A percentile compares a stretch with the other conserved stretches of the same genome.
phyloP scores from a whole-genome alignment of 768 basidiomycete genomes.

The Agrocybe praecox region DNA sequence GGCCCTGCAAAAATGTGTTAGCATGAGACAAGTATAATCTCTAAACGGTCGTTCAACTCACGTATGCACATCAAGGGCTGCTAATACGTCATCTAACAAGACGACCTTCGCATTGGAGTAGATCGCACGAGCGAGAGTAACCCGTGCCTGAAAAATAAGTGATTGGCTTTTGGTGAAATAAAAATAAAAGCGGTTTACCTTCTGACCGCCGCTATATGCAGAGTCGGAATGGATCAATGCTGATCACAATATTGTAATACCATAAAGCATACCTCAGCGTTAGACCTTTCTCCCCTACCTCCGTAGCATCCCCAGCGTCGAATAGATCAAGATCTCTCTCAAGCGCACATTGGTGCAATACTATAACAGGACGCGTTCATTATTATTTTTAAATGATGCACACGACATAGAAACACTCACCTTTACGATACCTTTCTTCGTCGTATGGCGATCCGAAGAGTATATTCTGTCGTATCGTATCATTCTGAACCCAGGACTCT shows the following conservation, averaged over 20 bases:
- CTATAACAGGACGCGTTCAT: conserved; percentile 27
- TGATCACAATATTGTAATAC: too few species aligned
- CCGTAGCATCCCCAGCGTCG: conserved; percentile 64
- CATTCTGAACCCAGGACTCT: conserved; percentile 85
- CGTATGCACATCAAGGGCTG: conserved; percentile 54
- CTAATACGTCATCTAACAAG: conserved; percentile 74
- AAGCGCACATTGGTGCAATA: conserved; percentile 70
- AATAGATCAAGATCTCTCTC: conserved; percentile 72
- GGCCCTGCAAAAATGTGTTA: conserved; percentile 52
- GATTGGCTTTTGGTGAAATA: not conserved
- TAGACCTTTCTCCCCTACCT: conserved; percentile 70
- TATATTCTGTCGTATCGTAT: conserved; percentile 82
- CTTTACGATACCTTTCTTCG: conserved; percentile 72
- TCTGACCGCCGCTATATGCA: conserved; percentile 44
- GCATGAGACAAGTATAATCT: conserved; percentile 25
- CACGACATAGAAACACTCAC: conserved; percentile 12
- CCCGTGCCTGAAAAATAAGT: conserved; percentile 41
- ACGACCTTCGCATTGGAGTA: conserved; percentile 60
- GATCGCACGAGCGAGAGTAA: conserved; percentile 48
- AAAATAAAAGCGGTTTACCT: conserved; percentile 12
- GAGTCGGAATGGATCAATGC: not conserved
- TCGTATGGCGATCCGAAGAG: conserved; percentile 79
- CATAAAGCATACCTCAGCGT: conserved; percentile 36
- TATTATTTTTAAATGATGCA: not conserved
- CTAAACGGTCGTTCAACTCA: conserved; percentile 7